phyloP scores from a whole-genome alignment of 1,284 basidiomycete genomes.

The Violaceomyces palustris region DNA sequence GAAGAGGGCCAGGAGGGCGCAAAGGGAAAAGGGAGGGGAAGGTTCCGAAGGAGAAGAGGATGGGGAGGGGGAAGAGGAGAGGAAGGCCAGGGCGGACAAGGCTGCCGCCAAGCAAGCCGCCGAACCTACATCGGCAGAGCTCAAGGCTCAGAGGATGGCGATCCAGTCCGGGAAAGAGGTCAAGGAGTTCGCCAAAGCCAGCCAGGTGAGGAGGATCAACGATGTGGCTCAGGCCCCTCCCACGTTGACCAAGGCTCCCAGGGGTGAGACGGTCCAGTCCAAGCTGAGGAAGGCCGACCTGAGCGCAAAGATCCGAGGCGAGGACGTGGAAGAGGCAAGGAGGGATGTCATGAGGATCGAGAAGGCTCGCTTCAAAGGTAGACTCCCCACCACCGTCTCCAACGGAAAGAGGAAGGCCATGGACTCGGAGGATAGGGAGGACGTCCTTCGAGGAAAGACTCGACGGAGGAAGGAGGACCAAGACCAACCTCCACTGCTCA shows the following conservation, averaged over 20 bases:
- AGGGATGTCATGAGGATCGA: slow-evolving; percentile 22
- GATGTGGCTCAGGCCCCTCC: slow-evolving; percentile 44
- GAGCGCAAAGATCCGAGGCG: slow-evolving; percentile 29
- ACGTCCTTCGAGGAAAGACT: slow-evolving; percentile 1
- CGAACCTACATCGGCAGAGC: slow-evolving; percentile 22
- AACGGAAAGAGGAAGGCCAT: slow-evolving; percentile 13
- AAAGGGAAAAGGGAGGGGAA: slow-evolving; percentile 18
- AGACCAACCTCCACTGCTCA: slow-evolving; percentile 19
- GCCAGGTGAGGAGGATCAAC: slow-evolving; percentile 33
- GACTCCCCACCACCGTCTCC: slow-evolving; percentile 7
- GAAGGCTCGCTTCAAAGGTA: slow-evolving; percentile 20
- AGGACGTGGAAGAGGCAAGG: slow-evolving; percentile 27
- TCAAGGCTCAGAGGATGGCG: slow-evolving; percentile 23
- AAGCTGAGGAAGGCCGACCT: slow-evolving; percentile 29
- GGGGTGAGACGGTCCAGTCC: slow-evolving; percentile 28
- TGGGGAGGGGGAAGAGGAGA: slow-evolving; percentile 11
- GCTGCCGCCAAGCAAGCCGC: slow-evolving; percentile 21
- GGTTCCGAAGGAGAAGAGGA: slow-evolving; percentile 2
- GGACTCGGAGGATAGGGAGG: background rate
- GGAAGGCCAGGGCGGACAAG: slow-evolving; percentile 31
- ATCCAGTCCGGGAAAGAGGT: slow-evolving; percentile 28
- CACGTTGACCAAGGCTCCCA: slow-evolving; percentile 34
- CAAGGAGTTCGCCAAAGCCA: slow-evolving; percentile 34
- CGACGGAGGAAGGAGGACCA: background rate
- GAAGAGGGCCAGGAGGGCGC: slow-evolving; percentile 31